A percentile compares a stretch with the other conserved stretches of the same genome.
Conservation (phyloP, 2,329 filamentous ascomycete species). For the Cercospora citrullina region DNA sequence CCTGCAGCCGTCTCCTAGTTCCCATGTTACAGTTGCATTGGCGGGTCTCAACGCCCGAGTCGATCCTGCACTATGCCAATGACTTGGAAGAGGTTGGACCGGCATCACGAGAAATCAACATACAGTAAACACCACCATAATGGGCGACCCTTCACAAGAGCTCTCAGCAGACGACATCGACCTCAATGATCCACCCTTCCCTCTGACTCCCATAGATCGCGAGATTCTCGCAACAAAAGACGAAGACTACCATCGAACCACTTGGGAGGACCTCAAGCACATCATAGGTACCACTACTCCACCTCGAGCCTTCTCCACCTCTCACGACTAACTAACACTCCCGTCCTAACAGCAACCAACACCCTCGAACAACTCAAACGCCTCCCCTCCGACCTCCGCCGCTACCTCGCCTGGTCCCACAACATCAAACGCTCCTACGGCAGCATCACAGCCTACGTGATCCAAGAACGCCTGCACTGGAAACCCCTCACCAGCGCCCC, state of each 20-base stretch:
- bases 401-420: constrained; percentile 61
- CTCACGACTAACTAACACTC: neutral
- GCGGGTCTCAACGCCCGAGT: constrained; percentile 1
- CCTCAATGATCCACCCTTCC: constrained; percentile 42
- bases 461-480: constrained; percentile 58
- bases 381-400: constrained; percentile 58
- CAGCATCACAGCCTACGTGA: constrained; percentile 58
- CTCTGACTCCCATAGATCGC: constrained; percentile 53
- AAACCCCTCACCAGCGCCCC: constrained; percentile 30
- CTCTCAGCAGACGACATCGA: constrained; percentile 35
- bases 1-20: neutral
- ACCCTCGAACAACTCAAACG: constrained; percentile 59
- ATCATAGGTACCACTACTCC: constrained; percentile 49
- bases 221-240: constrained; percentile 53
- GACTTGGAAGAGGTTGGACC: neutral
- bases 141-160: constrained; percentile 19
- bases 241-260: constrained; percentile 53
- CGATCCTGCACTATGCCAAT: neutral
- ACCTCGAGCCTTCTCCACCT: neutral
- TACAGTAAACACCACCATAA: neutral
- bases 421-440: constrained; percentile 58
- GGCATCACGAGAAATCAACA: neutral
- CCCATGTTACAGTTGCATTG: neutral
- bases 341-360: constrained; percentile 42
- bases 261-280: constrained; percentile 54